Evolutionary conservation across 306 rosid species (phyloP), one percentile per base, ranked within the genome.

Genomic region (Medicago arabica): DNA sequence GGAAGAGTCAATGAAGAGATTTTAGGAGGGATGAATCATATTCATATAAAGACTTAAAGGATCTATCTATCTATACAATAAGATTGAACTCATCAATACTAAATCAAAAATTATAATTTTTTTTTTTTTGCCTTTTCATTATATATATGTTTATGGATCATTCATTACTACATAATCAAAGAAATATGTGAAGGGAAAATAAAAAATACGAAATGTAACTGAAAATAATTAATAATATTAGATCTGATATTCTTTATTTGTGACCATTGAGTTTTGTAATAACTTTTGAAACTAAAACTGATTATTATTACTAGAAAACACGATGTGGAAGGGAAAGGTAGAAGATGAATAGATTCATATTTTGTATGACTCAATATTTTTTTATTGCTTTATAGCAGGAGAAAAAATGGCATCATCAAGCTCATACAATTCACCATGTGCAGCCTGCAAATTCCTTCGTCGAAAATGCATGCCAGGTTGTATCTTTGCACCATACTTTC

Each of bases 361-460:
- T 9, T 58, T 50, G 19, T 15, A 14, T 49, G 9, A 5, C 2
- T 1, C 16, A 14, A 50, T 6, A n/a, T 2, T 51, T 15, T 3
- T 23, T 59, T 59, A n/a, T 13, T 15, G n/a, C 18, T 23, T 31
- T 31, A 12, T 34, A 31, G 41, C 1, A 31, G 19, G 19, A 7
- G 5, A 72, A 39, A 44, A 39, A 38, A 75, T 81, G 88, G 86
- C 96, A 69, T 84, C 88, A 80, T 88, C 96, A 5, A 88, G 93
- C 84, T 74, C 92, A 47, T 95, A 95, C 87, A 92, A 86, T 63
- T 92, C 91, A 8, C 98, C 98, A 2, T 95, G 98, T 69, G 98
- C 98, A 5, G 98, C 97, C 41, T 95, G 98, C 93, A 95, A 95
- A 75, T 95, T 95, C 84, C 53, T 95, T 80, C 75, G 98, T 82